A percentile compares a stretch with the other conserved stretches of the same genome.
phyloP scores from a whole-genome alignment of 352 stramenopile species.

The Elongisporangium undulatum region DNA sequence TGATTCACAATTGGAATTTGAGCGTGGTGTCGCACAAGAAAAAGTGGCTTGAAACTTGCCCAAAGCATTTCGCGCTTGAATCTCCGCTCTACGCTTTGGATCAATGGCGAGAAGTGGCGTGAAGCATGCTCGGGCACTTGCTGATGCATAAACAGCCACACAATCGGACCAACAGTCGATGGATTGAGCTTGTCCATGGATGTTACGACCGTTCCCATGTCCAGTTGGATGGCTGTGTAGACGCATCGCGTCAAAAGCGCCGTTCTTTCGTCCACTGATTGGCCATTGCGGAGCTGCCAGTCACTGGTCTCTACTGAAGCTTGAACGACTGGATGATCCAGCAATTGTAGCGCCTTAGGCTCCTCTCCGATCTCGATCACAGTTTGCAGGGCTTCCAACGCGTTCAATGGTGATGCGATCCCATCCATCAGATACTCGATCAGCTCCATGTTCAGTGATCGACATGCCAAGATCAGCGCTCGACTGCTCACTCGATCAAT shows the following conservation, averaged over 20 bases:
- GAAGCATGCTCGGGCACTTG: neutral
- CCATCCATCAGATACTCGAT: conserved; percentile 8
- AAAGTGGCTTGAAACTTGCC: neutral
- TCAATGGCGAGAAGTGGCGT: neutral
- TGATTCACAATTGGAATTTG: neutral
- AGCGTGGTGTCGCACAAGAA: neutral
- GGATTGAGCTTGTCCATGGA: conserved; percentile 14
- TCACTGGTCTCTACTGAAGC: conserved; percentile 4
- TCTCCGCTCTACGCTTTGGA: neutral
- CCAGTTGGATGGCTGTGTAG: conserved; percentile 8
- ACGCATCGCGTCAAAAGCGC: conserved; percentile 21
- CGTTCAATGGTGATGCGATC: neutral
- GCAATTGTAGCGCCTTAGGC: conserved; percentile 8
- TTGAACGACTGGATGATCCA: conserved; percentile 10
- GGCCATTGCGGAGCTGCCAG: conserved; percentile 8
- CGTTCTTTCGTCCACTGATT: conserved; percentile 13
- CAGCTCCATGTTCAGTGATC: neutral
- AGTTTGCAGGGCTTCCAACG: conserved; percentile 11
- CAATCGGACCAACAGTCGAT: conserved; percentile 1
- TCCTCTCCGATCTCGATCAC: conserved; percentile 11
- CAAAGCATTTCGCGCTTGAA: neutral
- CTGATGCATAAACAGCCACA: neutral
- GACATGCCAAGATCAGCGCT: conserved; percentile 11
- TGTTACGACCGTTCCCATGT: conserved; percentile 7
- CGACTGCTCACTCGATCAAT: conserved; percentile 5